phyloP scores from a whole-genome alignment of 208 protist genomes.

The Leishmania braziliensis region DNA sequence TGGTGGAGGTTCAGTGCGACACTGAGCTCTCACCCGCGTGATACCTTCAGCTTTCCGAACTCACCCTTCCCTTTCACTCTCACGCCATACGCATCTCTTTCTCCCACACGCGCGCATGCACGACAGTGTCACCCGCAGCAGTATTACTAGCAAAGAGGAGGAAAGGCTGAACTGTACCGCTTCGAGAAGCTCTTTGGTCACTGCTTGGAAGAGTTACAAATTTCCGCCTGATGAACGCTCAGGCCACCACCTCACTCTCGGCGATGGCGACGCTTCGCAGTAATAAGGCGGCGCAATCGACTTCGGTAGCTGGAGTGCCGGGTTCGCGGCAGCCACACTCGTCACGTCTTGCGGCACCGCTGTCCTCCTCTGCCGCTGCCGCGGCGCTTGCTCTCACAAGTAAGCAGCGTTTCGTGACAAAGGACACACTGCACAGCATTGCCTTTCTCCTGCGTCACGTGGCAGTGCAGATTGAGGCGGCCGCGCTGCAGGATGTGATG shows the following conservation, averaged over 20 bases:
- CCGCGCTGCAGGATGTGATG: slow-evolving; percentile 20
- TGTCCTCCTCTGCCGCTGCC: not conserved
- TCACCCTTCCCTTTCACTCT: not conserved
- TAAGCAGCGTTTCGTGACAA: slow-evolving; percentile 17
- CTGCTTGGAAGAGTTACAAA: not conserved
- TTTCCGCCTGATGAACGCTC: not conserved
- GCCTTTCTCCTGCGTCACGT: slow-evolving; percentile 7
- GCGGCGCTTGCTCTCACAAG: slow-evolving; percentile 23
- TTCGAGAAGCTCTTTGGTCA: not conserved
- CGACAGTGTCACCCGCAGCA: not conserved
- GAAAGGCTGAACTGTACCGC: not conserved
- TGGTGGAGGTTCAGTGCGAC: not conserved
- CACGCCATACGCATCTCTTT: not conserved
- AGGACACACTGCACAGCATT: slow-evolving; percentile 17
- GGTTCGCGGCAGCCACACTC: not conserved
- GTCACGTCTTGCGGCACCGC: not conserved
- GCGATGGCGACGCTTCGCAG: not conserved
- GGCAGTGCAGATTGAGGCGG: slow-evolving; percentile 16
- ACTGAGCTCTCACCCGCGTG: not conserved
- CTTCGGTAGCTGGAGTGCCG: not conserved
- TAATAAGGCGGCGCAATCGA: not conserved
- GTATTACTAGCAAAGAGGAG: not conserved
- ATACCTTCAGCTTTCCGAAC: not conserved
- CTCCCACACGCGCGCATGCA: not conserved
- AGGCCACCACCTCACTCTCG: not conserved